Percentiles rank a stretch among this genome's conserved stretches.
Evolutionary conservation across 495 filamentous ascomycete genomes (phyloP).

Genomic region (Aspergillus biplanus): DNA sequence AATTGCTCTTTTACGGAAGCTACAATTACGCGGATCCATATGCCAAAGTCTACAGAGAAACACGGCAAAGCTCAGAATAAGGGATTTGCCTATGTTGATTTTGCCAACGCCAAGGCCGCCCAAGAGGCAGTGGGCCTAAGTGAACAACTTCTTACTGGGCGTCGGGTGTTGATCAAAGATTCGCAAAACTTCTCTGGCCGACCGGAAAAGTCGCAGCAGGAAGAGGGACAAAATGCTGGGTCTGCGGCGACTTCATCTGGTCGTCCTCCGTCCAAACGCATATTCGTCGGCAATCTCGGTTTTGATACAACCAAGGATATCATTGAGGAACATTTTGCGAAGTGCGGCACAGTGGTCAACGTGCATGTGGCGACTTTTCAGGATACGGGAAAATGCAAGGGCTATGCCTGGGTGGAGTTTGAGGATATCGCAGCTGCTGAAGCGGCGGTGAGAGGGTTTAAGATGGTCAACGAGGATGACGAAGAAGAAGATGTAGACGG

Average conservation of each 20-base stretch:
- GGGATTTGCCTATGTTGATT: slow-evolving; percentile 96
- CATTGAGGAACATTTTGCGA: slow-evolving; percentile 75
- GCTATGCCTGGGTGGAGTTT: slow-evolving; percentile 94
- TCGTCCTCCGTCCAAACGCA: slow-evolving; percentile 69
- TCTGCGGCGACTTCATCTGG: slow-evolving; percentile 45
- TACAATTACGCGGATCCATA: slow-evolving; percentile 78
- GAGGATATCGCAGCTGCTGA: slow-evolving; percentile 72
- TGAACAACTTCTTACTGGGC: slow-evolving; percentile 74
- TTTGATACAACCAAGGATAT: slow-evolving; percentile 85
- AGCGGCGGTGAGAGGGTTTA: slow-evolving; percentile 80
- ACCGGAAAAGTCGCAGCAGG: slow-evolving; percentile 60
- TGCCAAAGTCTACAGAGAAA: slow-evolving; percentile 61
- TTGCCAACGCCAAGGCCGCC: slow-evolving; percentile 67
- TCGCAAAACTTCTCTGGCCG: slow-evolving; percentile 83
- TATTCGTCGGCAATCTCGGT: slow-evolving; percentile 91
- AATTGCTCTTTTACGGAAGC: slow-evolving; percentile 67
- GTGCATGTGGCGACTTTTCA: slow-evolving; percentile 93
- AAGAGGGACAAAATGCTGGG: slow-evolving; percentile 34
- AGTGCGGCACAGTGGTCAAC: slow-evolving; percentile 78
- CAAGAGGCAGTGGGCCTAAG: slow-evolving; percentile 74
- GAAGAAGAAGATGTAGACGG: slow-evolving; percentile 61
- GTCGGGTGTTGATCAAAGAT: slow-evolving; percentile 89
- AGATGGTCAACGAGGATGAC: slow-evolving; percentile 65
- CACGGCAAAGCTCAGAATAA: slow-evolving; percentile 66
- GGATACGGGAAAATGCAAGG: slow-evolving; percentile 96